These are phyloP conservation scores for Tulasnella sp. DNA, from an alignment of 768 basidiomycete species.

Conservation along the genomic window DNA sequence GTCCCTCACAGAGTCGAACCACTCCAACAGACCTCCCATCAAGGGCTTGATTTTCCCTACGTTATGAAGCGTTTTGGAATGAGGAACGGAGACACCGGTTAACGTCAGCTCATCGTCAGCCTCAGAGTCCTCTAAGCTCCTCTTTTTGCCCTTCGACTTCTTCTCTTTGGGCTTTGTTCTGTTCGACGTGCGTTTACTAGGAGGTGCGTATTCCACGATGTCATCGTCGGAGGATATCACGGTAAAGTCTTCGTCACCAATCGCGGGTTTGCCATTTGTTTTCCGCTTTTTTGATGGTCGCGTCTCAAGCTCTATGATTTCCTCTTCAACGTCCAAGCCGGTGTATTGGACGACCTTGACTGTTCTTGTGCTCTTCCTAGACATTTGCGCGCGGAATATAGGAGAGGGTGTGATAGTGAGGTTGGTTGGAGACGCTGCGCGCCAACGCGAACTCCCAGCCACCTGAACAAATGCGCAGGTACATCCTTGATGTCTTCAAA, in stretches of 20 bases:
- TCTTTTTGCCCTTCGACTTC: neutral
- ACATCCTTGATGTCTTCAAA: too few relatives aligned
- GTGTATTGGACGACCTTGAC: neutral
- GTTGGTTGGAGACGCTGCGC: neutral
- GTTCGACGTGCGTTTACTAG: neutral
- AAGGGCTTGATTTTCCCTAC: neutral
- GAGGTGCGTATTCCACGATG: neutral
- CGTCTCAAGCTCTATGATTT: neutral
- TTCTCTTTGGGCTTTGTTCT: neutral
- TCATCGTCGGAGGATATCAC: neutral
- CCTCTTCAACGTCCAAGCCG: neutral
- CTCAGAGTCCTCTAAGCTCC: neutral
- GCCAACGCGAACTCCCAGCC: neutral
- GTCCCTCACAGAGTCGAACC: conserved; percentile 61
- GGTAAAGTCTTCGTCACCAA: neutral
- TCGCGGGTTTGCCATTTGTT: neutral
- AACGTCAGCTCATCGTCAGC: neutral
- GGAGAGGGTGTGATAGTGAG: neutral
- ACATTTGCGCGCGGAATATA: neutral
- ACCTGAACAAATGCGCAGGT: neutral
- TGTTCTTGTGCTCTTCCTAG: neutral
- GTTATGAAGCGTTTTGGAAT: neutral
- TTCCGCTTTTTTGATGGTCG: neutral
- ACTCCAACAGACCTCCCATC: conserved; percentile 26
- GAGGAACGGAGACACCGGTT: neutral